phyloP scores from a whole-genome alignment of 2,329 filamentous ascomycete genomes.

The Nigrospora sphaerica region DNA sequence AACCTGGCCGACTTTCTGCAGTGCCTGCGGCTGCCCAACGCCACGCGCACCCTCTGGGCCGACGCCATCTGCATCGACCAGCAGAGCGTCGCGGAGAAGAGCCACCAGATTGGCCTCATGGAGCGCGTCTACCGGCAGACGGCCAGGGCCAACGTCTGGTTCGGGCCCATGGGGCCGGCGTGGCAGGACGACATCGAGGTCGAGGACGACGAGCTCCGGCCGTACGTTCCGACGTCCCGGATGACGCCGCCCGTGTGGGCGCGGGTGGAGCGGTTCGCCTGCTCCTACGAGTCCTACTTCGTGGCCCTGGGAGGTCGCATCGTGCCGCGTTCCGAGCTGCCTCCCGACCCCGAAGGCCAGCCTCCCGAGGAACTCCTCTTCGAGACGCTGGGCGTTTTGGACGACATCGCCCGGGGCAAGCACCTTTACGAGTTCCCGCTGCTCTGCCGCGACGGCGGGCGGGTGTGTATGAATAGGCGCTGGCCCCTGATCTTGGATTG shows the following conservation, averaged over 20 bases:
- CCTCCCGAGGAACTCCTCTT: background rate
- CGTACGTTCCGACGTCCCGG: background rate
- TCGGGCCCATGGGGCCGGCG: background rate
- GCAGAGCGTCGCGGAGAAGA: background rate
- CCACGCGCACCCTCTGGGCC: background rate
- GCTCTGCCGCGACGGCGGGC: background rate
- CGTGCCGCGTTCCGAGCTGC: background rate
- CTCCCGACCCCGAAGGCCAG: background rate
- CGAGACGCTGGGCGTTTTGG: background rate
- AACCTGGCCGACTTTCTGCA: background rate
- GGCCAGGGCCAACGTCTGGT: background rate
- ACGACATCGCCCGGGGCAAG: background rate
- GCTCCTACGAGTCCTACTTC: background rate
- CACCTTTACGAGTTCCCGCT: background rate
- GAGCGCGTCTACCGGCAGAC: background rate
- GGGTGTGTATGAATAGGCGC: background rate
- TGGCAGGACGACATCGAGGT: background rate
- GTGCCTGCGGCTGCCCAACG: background rate
- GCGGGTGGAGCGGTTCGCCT: background rate
- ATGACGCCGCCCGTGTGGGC: background rate
- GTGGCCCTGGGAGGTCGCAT: background rate
- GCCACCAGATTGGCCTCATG: background rate
- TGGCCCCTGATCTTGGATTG: background rate
- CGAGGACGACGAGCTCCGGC: background rate
- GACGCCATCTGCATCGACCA: slow-evolving; percentile 1